Evolutionary conservation across 1,284 basidiomycete species (phyloP).

Genomic region (Trichosporon inkin): DNA sequence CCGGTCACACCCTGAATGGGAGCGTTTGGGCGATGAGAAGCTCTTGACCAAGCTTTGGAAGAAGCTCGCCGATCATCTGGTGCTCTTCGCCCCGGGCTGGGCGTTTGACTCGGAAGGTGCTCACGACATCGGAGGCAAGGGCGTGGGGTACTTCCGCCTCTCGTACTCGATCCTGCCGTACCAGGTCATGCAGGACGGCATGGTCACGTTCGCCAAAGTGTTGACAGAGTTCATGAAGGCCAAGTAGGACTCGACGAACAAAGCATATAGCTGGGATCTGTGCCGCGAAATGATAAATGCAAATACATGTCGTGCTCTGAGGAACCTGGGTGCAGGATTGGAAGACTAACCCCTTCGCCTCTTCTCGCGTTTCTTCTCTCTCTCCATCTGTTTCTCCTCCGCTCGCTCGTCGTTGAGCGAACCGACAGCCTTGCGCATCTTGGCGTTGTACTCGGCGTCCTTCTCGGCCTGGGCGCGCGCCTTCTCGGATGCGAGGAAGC

Average conservation of each 20-base stretch:
- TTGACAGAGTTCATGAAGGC: conserved; percentile 39
- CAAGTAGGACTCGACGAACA: neutral
- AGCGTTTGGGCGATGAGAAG: conserved; percentile 32
- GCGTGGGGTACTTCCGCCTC: conserved; percentile 48
- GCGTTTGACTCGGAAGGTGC: conserved; percentile 43
- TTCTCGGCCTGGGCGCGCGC: conserved; percentile 78
- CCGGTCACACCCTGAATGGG: conserved; percentile 58
- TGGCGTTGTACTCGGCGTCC: conserved; percentile 69
- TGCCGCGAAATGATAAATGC: neutral
- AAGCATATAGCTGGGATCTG: neutral
- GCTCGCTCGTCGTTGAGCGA: conserved; percentile 84
- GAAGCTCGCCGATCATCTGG: conserved; percentile 44
- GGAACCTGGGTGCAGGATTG: neutral
- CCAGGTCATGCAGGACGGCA: conserved; percentile 39
- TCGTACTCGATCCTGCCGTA: conserved; percentile 47
- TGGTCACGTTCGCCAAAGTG: conserved; percentile 42
- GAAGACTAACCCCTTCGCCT: conserved; percentile 50
- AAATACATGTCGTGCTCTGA: neutral
- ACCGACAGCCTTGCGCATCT: conserved; percentile 77
- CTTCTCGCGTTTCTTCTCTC: conserved; percentile 71
- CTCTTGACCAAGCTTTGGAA: conserved; percentile 44
- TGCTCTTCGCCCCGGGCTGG: conserved; percentile 48
- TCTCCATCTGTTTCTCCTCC: conserved; percentile 85
- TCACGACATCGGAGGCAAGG: conserved; percentile 44
- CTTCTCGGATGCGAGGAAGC: conserved; percentile 84